Percentiles rank a stretch among this genome's conserved stretches.
These are phyloP conservation scores for Salvia sclarea DNA, from an alignment of 305 asterid genomes.

Conservation along the genomic window DNA sequence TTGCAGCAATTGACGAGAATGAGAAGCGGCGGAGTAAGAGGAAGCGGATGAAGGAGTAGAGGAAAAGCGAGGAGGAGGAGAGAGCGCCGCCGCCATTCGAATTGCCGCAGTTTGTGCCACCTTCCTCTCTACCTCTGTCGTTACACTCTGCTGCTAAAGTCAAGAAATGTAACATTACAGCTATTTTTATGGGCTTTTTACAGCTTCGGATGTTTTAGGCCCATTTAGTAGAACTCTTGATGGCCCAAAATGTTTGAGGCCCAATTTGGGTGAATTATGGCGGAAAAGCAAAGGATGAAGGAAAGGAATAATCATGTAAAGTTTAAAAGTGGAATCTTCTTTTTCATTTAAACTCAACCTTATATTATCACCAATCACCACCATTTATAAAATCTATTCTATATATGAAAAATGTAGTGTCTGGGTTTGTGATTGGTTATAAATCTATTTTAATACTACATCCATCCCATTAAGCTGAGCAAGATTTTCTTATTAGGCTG, in stretches of 20 bases:
- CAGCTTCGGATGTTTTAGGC: neutral
- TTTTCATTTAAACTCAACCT: too few species aligned
- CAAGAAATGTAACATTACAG: neutral
- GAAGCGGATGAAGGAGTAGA: slow-evolving; percentile 40
- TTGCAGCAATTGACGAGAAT: slow-evolving; percentile 40
- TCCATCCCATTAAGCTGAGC: too few species aligned
- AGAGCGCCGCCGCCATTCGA: slow-evolving; percentile 56
- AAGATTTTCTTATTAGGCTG: too few species aligned
- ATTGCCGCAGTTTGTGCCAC: slow-evolving; percentile 30
- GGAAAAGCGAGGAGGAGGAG: slow-evolving; percentile 41
- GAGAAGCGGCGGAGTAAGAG: slow-evolving; percentile 27
- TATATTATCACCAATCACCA: too few species aligned
- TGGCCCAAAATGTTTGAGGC: neutral
- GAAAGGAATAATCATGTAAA: neutral
- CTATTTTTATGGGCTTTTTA: neutral
- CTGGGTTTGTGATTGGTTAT: too few species aligned
- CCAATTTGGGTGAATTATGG: neutral
- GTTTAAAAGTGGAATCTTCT: too few species aligned
- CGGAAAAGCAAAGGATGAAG: too few species aligned
- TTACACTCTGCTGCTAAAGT: neutral
- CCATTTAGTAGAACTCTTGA: too few species aligned
- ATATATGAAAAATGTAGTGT: too few species aligned
- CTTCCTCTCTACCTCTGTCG: slow-evolving; percentile 24
- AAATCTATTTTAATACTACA: too few species aligned
- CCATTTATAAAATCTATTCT: too few species aligned